Base-by-base conservation (phyloP, 139 green algal species). In the Auxenochlorella pyrenoidosa region DNA sequence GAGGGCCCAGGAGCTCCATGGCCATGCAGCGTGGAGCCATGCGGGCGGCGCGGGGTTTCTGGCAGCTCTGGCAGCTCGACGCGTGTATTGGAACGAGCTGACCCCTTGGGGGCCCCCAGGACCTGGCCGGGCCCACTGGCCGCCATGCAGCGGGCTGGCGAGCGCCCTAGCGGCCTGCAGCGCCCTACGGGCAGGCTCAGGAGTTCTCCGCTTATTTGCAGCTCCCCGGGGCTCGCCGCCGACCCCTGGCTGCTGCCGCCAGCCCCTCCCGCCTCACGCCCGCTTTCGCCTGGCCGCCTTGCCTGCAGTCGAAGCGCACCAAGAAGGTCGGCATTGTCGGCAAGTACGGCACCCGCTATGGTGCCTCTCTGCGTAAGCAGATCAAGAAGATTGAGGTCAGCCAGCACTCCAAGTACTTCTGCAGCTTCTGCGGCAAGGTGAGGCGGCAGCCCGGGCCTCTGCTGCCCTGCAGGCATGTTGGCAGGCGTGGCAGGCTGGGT, bases 371-470 rank as follows among this genome's bases (percentile, higher is more conserved):
- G 87, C 93, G 97, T 84, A 99, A 99, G 98, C 95, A 98, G 90
- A 97, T 99, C 89, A 99, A 99, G 95, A 99, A 99, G 96, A 99
- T 98, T 89, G 98, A 99, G 90, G 96, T 99, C 87, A 97, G 92
- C 88, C 98, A 99, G 94, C 97, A 99, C 96, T 97, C 95, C 87
- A 99, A 98, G 93, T 99, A 99, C 94, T 98, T 99, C 90, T 99
- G 98, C 95, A 93, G 95, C 66, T 99, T 99, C 95, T 99, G 98
- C 93, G 98, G 98, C 88, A 99, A 99, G 95, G 94, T 98, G 86
- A 36, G 92, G 28, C 71, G 38, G 4, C 18, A 18, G 54, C 2
- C 6, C 47, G 47, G 47, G 47, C 47, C 47, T 8, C 54, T 71
- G 63, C 63, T 71, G 63, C 12, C 5, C 63, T 63, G 16, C 54